phyloP scores from a whole-genome alignment of 2,329 filamentous ascomycete genomes.

The Cadophora gregata region DNA sequence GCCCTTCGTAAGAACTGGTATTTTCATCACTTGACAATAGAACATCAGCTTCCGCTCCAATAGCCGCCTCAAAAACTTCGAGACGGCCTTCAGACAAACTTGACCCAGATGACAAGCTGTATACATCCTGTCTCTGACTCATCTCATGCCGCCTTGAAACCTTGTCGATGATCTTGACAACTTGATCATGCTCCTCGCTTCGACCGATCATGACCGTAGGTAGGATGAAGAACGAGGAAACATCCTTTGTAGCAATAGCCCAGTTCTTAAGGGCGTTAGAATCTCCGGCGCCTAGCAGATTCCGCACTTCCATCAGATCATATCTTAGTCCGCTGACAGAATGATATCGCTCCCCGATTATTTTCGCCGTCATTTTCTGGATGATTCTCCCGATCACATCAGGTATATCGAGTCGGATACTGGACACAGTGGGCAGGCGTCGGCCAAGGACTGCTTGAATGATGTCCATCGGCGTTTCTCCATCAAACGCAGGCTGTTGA shows the following conservation, averaged over 20 bases:
- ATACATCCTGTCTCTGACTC: slow-evolving; percentile 49
- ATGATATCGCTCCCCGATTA: slow-evolving; percentile 86
- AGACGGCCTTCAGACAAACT: slow-evolving; percentile 52
- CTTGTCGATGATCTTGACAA: slow-evolving; percentile 78
- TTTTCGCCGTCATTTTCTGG: slow-evolving; percentile 90
- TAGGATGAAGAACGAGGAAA: slow-evolving; percentile 90
- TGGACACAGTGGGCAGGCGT: slow-evolving; percentile 77
- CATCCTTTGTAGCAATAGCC: slow-evolving; percentile 80
- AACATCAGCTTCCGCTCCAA: slow-evolving; percentile 40
- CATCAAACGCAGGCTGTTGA: slow-evolving; percentile 80
- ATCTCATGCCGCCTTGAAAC: slow-evolving; percentile 70
- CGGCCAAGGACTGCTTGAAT: slow-evolving; percentile 87
- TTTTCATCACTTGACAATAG: slow-evolving; percentile 62
- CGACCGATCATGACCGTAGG: slow-evolving; percentile 84
- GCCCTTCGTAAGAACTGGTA: slow-evolving; percentile 61
- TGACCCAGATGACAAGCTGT: slow-evolving; percentile 60
- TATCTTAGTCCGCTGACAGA: slow-evolving; percentile 85
- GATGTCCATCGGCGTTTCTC: slow-evolving; percentile 82
- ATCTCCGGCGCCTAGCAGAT: slow-evolving; percentile 78
- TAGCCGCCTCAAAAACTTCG: slow-evolving; percentile 45
- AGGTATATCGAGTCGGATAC: slow-evolving; percentile 80
- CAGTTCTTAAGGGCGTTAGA: slow-evolving; percentile 73
- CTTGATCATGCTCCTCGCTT: slow-evolving; percentile 70
- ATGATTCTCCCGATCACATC: slow-evolving; percentile 83
- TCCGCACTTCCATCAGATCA: slow-evolving; percentile 77